Evolutionary conservation across 495 filamentous ascomycete genomes (phyloP), one percentile per base, ranked within the genome.

Genomic region (Aspergillus panamensis): DNA sequence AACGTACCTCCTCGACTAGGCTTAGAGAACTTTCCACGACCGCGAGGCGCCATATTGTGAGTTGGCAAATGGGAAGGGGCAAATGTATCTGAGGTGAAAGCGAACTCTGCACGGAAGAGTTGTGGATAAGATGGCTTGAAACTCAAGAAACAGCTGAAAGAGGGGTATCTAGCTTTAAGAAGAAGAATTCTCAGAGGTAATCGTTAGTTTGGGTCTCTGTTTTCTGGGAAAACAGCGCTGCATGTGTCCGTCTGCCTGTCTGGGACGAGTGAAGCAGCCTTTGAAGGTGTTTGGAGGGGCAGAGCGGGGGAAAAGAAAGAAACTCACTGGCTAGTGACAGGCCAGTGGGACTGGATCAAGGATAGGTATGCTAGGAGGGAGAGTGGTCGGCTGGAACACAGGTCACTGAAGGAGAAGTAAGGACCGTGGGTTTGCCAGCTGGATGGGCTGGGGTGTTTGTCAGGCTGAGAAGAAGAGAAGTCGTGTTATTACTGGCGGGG

Each of bases 21-120:
- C 78, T 98, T 98, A 74, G 83, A 87, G 71, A 92, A 96, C 76
- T 97, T 98, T 72, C 91, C 91, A 63, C 92, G 87, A 65, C 90
- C 90, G 57, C 76, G 74, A 55, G 74, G 77, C 16, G 77, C 69
- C 77, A 79, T 79, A 17, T 58, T 69, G 57, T 57, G 42, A 48
- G 50, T 44, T 7, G 50, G 49, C 39, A 51, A 51, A 40, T 17
- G 49, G 54, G 49, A 32, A 54, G 44, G 45, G 43, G 44, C n/a
- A n/a, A 25, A 21, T 20, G 44, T 29, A 48, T 30, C n/a, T n/a
- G n/a, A n/a, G n/a, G n/a, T n/a, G n/a, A n/a, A 37, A 25, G 25
- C 25, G 25, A 25, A 25, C 2, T 25, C 25, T 25, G 25, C 2
- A 25, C 2, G 25, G 25, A 25, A 25, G 25, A n/a, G 25, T 25